phyloP scores from a whole-genome alignment of 1,284 basidiomycete genomes.

The Ganoderma multipileum region DNA sequence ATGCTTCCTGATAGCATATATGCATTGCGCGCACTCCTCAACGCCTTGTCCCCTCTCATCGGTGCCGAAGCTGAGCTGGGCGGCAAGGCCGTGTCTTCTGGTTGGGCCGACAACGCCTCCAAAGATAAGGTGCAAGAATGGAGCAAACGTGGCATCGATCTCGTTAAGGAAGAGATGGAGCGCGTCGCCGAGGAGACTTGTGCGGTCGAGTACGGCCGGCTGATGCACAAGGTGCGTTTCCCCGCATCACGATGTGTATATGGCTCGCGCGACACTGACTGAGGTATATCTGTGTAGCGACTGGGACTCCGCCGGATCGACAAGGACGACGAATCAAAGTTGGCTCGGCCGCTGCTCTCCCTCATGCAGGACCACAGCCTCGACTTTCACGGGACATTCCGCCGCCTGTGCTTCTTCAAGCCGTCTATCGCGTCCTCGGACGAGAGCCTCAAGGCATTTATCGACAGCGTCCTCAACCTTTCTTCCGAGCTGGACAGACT shows the following conservation, averaged over 20 bases:
- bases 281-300: slow-evolving; percentile 51
- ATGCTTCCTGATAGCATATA: slow-evolving; percentile 58
- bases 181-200: slow-evolving; percentile 60
- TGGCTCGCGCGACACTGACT: neutral
- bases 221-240: slow-evolving; percentile 71
- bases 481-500: slow-evolving; percentile 53
- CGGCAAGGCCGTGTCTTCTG: slow-evolving; percentile 58
- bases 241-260: neutral
- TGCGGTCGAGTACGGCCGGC: slow-evolving; percentile 62
- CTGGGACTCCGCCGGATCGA: slow-evolving; percentile 70
- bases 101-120: slow-evolving; percentile 68
- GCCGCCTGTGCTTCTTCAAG: slow-evolving; percentile 71
- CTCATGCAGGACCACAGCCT: slow-evolving; percentile 75
- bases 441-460: slow-evolving; percentile 45
- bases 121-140: slow-evolving; percentile 67
- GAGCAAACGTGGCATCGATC: slow-evolving; percentile 60
- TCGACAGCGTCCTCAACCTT: slow-evolving; percentile 55
- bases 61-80: slow-evolving; percentile 73
- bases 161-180: slow-evolving; percentile 65
- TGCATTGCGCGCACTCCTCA: slow-evolving; percentile 79
- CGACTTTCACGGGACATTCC: slow-evolving; percentile 88
- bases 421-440: slow-evolving; percentile 47
- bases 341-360: slow-evolving; percentile 71
- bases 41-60: slow-evolving; percentile 80
- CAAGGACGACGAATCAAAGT: slow-evolving; percentile 61